Evolutionary conservation across 805 yeast species (phyloP), one percentile per base, ranked within the genome.

Genomic region (Nakazawaea laoshanensis): DNA sequence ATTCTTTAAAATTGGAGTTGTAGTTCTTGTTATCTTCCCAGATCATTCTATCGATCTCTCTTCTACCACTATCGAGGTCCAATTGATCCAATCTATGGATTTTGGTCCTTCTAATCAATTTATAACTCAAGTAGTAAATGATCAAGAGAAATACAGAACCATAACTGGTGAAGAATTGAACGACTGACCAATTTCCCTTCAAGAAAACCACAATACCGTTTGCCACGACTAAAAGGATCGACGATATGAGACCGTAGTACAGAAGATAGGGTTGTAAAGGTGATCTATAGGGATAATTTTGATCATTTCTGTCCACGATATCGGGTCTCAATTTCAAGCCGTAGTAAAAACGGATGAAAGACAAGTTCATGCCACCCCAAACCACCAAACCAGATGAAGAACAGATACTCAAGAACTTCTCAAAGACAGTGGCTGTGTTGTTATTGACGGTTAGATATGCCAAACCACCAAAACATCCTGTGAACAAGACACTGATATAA

Each of bases 61-160:
- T 67, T 45, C 95, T 62, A 3, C 95, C 95, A 0, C 85, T 70
- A 52, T 86, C 95, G 48, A 81, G 67, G 52, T 86, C 95, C 40
- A 86, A 50, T 29, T 82, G 79, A 43, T 81, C 88, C 26, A 83
- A 56, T 32, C 84, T 67, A 35, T 76, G 82, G 8, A 80, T 59
- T 42, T 74, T 68, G 2, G 89, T 76, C 7, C 84, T 72, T 39
- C 75, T 69, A 11, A 76, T 46, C 1, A 76, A 25, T 47, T 75
- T 77, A 52, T 79, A 70, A 6, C 61, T 55, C 20, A 63, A 11
- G 43, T 68, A 72, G 24, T 72, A 63, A 2, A 61, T 32, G 0
- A 56, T 49, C 43, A 70, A 67, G 9, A 70, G 42, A 17, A 72
- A 56, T 24, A 68, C 42, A 1, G 75, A 60, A 2, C 78, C 77